Base-by-base conservation (phyloP, 1,284 basidiomycete species). In the Paramarasmius palmivorus region DNA sequence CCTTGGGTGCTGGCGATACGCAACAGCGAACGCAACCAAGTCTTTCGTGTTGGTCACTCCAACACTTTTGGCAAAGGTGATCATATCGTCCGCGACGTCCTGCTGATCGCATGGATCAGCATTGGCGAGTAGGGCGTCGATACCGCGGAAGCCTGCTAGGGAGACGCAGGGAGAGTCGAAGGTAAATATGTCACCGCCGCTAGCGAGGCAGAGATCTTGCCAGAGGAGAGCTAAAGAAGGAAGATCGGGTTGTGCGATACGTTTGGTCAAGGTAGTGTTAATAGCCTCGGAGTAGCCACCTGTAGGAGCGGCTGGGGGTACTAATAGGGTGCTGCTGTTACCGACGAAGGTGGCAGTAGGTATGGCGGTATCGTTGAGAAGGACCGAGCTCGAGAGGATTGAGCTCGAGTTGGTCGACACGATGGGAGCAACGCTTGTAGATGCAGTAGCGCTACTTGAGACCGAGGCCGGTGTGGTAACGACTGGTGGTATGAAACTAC, bases 61-160 rank as follows among this genome's bases (percentile, higher is more conserved):
- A 12, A 65, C 15, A 7, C 71, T 73, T 55, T 79, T 78, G 26
- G 77, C 76, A 49, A 76, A 79, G 47, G 69, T 68, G 57, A 79
- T 72, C 76, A 80, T 80, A 17, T 64, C 65, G 59, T 80, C 77
- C 3, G 76, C 75, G 48, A 72, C 68, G 55, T 73, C 68, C 60
- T 78, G 77, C 54, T 79, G 77, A 23, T 66, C 75, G 59, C 77
- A 79, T n/a, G 73, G 67, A 57, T 74, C 73, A 2, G 74, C 73
- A 37, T 70, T 66, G 35, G 73, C 73, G 36, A 74, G 68, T 32
- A 79, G 70, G 14, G 74, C 73, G 55, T 70, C 71, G 60, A 73
- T 72, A 25, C 72, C 74, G 38, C 58, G 59, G 41, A 71, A 52
- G n/a, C 74, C 73, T 7, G 70, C 75, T 17, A 74, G 67, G 25